Evolutionary conservation across 148 eudicot genomes (phyloP).

Genomic region (Vaccinium vitisidaea): DNA sequence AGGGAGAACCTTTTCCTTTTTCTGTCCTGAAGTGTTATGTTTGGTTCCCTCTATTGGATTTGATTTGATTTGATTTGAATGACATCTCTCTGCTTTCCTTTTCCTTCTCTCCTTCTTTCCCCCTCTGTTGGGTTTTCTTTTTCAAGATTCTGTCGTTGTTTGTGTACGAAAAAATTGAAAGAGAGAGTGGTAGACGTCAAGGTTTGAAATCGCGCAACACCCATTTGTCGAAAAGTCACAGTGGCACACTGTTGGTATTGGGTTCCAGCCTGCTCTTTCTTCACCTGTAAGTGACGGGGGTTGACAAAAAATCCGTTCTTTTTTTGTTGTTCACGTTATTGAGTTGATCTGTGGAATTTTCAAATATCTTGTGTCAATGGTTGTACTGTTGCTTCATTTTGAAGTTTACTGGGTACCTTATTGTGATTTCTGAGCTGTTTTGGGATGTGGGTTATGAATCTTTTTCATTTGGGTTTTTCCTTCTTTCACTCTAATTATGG

Average conservation of each 20-base stretch:
- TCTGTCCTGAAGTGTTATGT: not conserved
- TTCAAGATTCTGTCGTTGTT: not conserved
- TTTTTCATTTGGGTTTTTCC: conserved; percentile 7
- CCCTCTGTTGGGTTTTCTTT: conserved; percentile 1
- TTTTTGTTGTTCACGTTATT: not conserved
- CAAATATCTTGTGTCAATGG: conserved; percentile 3
- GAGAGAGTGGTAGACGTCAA: conserved; percentile 12
- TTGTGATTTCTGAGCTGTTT: conserved; percentile 24
- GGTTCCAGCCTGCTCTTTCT: conserved; percentile 32
- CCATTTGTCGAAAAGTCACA: conserved; percentile 1
- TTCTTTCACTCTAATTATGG: conserved; percentile 7
- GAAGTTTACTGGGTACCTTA: conserved; percentile 29
- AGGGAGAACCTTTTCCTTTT: conserved; percentile 5
- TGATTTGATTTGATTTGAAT: conserved; percentile 4
- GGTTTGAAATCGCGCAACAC: conserved; percentile 20
- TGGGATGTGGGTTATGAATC: conserved; percentile 37
- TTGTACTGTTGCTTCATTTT: conserved; percentile 31
- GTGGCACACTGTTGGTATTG: conserved; percentile 7
- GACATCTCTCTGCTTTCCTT: not conserved
- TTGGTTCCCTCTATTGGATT: not conserved
- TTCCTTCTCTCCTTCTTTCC: conserved; percentile 18
- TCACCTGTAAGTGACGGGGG: conserved; percentile 45
- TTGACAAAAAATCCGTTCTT: conserved; percentile 15
- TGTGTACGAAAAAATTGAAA: conserved; percentile 6
- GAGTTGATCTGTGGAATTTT: conserved; percentile 23